Conservation (phyloP, 2,329 filamentous ascomycete species). For the Orbilia blumenaviensis region DNA sequence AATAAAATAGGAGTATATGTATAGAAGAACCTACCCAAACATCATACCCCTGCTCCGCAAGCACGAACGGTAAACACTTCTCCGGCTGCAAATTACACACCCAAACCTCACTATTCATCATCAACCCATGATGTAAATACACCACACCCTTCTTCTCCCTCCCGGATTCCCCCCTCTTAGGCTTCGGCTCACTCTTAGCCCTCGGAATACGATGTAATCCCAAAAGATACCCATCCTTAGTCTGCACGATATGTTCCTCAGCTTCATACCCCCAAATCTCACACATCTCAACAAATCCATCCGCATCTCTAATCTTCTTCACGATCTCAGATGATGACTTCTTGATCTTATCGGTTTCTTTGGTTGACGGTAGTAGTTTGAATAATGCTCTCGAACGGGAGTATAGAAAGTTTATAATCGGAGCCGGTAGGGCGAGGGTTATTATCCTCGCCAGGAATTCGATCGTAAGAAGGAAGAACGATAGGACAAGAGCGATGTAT, state of each 20-base stretch:
- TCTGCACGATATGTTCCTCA: conserved; percentile 96
- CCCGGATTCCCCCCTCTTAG: conserved; percentile 74
- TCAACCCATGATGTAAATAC: conserved; percentile 88
- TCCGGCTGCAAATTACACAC: conserved; percentile 88
- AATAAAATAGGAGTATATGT: neutral
- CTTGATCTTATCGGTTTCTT: conserved; percentile 73
- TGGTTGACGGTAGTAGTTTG: conserved; percentile 75
- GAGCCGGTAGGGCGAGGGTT: conserved; percentile 83
- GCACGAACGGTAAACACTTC: conserved; percentile 83
- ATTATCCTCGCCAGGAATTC: conserved; percentile 85
- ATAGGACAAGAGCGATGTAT: conserved; percentile 85
- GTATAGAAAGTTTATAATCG: conserved; percentile 84
- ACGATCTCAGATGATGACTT: conserved; percentile 74
- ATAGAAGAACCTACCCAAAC: conserved; percentile 76
- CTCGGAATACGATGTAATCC: conserved; percentile 87
- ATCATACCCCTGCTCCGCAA: conserved; percentile 92
- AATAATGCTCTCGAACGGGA: conserved; percentile 82
- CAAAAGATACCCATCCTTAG: conserved; percentile 89
- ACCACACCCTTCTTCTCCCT: conserved; percentile 82
- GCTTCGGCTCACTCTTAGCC: conserved; percentile 79
- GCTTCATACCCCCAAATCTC: conserved; percentile 88
- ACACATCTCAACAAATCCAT: conserved; percentile 95
- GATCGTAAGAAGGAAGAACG: conserved; percentile 81
- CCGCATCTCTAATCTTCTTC: conserved; percentile 80
- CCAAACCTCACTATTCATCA: conserved; percentile 99